Evolutionary conservation across 2,329 filamentous ascomycete genomes (phyloP), one percentile per base, ranked within the genome.

Genomic region (Alternaria viburni): DNA sequence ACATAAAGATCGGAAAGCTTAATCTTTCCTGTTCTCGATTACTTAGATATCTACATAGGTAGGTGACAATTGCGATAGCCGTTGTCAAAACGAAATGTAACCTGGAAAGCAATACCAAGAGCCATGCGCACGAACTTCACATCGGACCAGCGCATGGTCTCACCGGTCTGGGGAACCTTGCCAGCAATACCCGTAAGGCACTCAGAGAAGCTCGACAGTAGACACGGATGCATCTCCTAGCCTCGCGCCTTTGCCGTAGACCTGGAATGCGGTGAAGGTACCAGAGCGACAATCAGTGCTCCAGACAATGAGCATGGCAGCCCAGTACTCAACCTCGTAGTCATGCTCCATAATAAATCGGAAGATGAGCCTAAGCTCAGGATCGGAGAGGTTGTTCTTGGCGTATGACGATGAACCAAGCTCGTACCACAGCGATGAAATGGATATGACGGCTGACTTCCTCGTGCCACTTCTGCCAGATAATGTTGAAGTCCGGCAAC

Each of bases 11-110:
- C 2, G 12, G 10, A 5, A 28, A 5, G 28, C 6, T 32, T 7
- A 0, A 13, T 32, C 6, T 13, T 13, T 13, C 2, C 5, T 4
- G 0, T 13, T 4, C 7, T 13, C 0, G 0, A 32, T 4, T 7
- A 15, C 12, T 1, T 4, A 9, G 32, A 36, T 36, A 1, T 36
- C 32, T 5, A 36, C 15, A n/a, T 36, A 36, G 13, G 30, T n/a
- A n/a, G n/a, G 6, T 36, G 15, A 5, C 2, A 15, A 5, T 5
- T n/a, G 32, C 32, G 2, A n/a, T 9, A 36, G 32, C 7, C 15
- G 7, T n/a, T 5, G 8, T n/a, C 0, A 4, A 36, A 36, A 36
- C 6, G 4, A 13, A 36, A 3, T n/a, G 2, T 6, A 36, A 36
- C 7, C 32, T n/a, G 15, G n/a, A 4, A 36, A 36, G 15, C 2